Percentiles rank a stretch among this genome's conserved stretches.
Evolutionary conservation across 495 filamentous ascomycete species (phyloP).

Genomic region (Rostrohypoxylon terebratum): DNA sequence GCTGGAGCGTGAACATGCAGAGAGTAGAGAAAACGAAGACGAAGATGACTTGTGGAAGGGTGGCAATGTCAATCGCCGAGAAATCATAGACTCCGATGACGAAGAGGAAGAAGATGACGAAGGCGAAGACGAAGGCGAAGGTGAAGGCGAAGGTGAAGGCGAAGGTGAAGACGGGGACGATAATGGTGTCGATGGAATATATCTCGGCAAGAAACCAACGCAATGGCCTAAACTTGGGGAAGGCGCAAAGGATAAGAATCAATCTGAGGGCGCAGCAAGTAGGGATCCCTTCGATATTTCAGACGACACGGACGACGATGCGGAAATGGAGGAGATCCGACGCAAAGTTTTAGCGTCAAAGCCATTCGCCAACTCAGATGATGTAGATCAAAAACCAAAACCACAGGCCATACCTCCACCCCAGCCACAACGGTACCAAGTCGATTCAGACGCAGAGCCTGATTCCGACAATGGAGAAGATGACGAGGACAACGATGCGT

Average conservation of each 20-base stretch:
- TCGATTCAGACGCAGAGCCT: constrained; percentile 79
- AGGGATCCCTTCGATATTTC: constrained; percentile 79
- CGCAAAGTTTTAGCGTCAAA: constrained; percentile 86
- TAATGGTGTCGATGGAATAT: constrained; percentile 63
- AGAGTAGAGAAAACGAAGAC: constrained; percentile 75
- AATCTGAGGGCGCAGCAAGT: constrained; percentile 61
- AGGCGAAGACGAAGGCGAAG: constrained; percentile 57
- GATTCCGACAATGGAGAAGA: constrained; percentile 78
- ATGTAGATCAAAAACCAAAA: constrained; percentile 62
- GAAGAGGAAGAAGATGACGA: constrained; percentile 68
- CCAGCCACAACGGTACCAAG: constrained; percentile 56
- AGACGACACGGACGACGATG: constrained; percentile 81
- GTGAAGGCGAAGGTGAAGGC: constrained; percentile 52
- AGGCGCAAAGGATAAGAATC: constrained; percentile 46
- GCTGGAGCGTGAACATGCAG: constrained; percentile 88
- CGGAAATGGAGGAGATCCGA: constrained; percentile 91
- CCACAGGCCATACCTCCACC: constrained; percentile 69
- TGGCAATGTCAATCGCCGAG: constrained; percentile 83
- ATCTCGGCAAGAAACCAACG: constrained; percentile 65
- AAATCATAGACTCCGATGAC: constrained; percentile 65
- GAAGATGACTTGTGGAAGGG: constrained; percentile 81
- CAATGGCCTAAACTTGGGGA: constrained; percentile 51
- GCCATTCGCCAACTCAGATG: constrained; percentile 76
- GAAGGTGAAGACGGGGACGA: constrained; percentile 50
- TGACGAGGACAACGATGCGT: constrained; percentile 60